A percentile compares a stretch with the other conserved stretches of the same genome.
Evolutionary conservation across 257 asterid species (phyloP).

Genomic region (Gynochthodes officinalis): DNA sequence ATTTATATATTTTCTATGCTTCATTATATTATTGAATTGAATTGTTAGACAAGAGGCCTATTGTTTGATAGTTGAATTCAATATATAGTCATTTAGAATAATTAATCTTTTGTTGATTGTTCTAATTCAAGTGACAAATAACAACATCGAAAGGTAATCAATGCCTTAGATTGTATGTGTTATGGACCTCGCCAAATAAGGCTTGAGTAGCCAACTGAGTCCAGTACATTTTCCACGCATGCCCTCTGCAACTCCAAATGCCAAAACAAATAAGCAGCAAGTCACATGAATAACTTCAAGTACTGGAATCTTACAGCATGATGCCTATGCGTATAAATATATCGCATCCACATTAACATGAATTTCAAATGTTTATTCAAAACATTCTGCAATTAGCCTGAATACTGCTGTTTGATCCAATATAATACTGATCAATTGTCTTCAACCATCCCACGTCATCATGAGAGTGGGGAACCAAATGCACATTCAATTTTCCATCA

Average conservation of each 20-base stretch:
- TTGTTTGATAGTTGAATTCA: too few species aligned
- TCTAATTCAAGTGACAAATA: too few species aligned
- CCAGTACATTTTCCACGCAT: conserved; percentile 72
- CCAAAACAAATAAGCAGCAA: neutral
- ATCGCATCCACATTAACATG: neutral
- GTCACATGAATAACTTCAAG: neutral
- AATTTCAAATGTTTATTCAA: neutral
- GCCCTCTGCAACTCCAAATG: conserved; percentile 78
- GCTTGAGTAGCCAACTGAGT: conserved; percentile 61
- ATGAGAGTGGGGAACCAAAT: conserved; percentile 83
- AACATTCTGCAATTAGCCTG: conserved; percentile 38
- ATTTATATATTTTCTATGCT: too few species aligned
- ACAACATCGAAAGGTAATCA: too few species aligned
- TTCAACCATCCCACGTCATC: conserved; percentile 95
- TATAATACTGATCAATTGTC: conserved; percentile 82
- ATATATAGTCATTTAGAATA: too few species aligned
- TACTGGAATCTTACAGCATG: neutral
- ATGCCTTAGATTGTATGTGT: conserved; percentile 24
- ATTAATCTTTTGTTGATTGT: too few species aligned
- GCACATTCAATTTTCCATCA: conserved; percentile 74
- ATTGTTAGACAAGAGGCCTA: too few species aligned
- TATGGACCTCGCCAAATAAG: conserved; percentile 59
- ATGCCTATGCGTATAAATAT: neutral
- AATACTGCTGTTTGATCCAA: conserved; percentile 73
- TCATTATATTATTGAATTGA: too few species aligned